Percentiles rank a stretch among this genome's conserved stretches.
Conservation (phyloP, 108 stramenopile genomes). For the Pseudonitzschia delicatissima region DNA sequence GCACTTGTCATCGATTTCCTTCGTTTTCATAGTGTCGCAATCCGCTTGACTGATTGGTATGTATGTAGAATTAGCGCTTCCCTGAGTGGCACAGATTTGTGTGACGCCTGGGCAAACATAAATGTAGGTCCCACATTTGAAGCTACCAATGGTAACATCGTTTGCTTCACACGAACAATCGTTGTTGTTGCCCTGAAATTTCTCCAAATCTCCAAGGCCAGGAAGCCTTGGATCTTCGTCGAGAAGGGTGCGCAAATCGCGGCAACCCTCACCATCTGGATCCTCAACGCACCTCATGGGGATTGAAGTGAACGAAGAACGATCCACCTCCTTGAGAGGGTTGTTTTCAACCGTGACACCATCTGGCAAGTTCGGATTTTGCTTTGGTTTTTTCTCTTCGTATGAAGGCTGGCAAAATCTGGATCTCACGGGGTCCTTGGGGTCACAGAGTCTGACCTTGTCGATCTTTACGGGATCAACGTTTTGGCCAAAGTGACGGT, state of each 20-base stretch:
- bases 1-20: not conserved
- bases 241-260: not conserved
- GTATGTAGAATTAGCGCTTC: not conserved
- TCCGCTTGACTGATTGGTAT: not conserved
- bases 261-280: slow-evolving; percentile 18
- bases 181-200: no score
- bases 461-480: slow-evolving; percentile 10
- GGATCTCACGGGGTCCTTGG: slow-evolving; percentile 19
- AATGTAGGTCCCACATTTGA: not conserved
- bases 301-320: not conserved
- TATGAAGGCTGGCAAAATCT: slow-evolving; percentile 13
- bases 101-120: not conserved
- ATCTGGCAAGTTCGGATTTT: slow-evolving; percentile 28
- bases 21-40: not conserved
- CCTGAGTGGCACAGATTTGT: not conserved
- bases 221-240: not conserved
- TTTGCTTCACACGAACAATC: not conserved
- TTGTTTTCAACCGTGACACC: not conserved
- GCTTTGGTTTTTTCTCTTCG: not conserved
- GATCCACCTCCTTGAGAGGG: not conserved
- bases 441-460: slow-evolving; percentile 18
- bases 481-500: slow-evolving; percentile 29
- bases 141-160: not conserved
- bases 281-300: slow-evolving; percentile 26
- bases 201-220: not conserved